Evolutionary conservation across 495 filamentous ascomycete species (phyloP).

Genomic region (Lepraria neglecta): DNA sequence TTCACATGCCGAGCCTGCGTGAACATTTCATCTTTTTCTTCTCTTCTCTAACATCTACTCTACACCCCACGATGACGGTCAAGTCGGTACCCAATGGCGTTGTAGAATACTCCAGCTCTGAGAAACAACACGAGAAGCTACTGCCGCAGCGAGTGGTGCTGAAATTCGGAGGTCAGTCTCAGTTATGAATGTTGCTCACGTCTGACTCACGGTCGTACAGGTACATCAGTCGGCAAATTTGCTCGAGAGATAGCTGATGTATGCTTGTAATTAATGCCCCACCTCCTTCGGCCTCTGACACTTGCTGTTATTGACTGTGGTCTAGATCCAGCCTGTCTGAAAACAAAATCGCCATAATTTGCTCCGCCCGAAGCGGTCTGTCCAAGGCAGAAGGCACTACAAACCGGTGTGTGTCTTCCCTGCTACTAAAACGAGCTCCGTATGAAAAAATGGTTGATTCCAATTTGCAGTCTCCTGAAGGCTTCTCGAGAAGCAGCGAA

Average conservation of each 20-base stretch:
- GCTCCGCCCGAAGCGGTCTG: constrained; percentile 83
- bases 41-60: background rate
- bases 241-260: constrained; percentile 59
- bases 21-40: background rate
- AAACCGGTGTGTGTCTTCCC: constrained; percentile 56
- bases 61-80: background rate
- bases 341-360: constrained; percentile 75
- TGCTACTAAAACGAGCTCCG: background rate
- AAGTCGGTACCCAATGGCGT: background rate
- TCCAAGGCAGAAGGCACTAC: constrained; percentile 91
- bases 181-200: background rate
- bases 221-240: constrained; percentile 65
- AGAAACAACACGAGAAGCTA: background rate
- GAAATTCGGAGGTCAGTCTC: constrained; percentile 63
- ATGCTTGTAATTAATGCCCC: constrained; percentile 16
- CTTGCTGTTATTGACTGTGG: background rate
- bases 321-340: constrained; percentile 17
- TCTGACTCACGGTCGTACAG: constrained; percentile 4
- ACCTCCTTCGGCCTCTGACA: background rate
- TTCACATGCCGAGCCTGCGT: background rate
- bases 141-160: constrained; percentile 57
- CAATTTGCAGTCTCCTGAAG: constrained; percentile 19
- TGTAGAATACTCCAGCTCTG: background rate
- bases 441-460: background rate
- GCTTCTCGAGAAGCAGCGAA: constrained; percentile 22